Percentiles rank a stretch among this genome's conserved stretches.
These are phyloP conservation scores for Neocallimastix lanati DNA, from an alignment of 192 early-diverging fungal genomes.

Conservation along the genomic window DNA sequence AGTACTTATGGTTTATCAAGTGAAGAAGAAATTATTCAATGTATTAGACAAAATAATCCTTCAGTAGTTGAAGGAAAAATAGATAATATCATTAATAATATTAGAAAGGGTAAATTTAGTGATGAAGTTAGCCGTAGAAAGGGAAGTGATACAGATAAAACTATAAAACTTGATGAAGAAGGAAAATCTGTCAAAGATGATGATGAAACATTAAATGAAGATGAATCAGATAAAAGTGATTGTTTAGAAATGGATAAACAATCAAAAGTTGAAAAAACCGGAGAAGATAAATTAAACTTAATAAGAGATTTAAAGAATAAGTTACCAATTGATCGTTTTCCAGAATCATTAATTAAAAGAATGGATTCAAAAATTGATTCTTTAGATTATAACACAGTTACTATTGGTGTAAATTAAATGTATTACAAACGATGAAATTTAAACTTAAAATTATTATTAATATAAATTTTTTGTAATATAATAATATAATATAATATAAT, in stretches of 20 bases:
- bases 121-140: not conserved
- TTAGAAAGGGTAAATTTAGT: not conserved
- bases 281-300: not conserved
- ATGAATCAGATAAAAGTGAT: not conserved
- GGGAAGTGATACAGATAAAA: not conserved
- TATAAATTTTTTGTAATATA: no score
- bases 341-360: not conserved
- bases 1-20: not conserved
- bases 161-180: not conserved
- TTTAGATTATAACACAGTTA: not conserved
- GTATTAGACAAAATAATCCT: not conserved
- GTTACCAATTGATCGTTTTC: not conserved
- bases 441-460: no score
- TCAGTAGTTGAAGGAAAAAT: not conserved
- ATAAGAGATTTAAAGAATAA: not conserved
- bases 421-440: not conserved
- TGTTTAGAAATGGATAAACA: not conserved
- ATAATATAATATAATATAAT: no score
- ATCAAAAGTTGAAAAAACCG: not conserved
- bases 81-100: not conserved
- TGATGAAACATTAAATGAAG: not conserved
- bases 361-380: not conserved
- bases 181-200: not conserved
- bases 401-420: not conserved
- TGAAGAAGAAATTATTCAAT: not conserved